phyloP scores from a whole-genome alignment of 2,329 filamentous ascomycete species.

The Emergomyces africanus region DNA sequence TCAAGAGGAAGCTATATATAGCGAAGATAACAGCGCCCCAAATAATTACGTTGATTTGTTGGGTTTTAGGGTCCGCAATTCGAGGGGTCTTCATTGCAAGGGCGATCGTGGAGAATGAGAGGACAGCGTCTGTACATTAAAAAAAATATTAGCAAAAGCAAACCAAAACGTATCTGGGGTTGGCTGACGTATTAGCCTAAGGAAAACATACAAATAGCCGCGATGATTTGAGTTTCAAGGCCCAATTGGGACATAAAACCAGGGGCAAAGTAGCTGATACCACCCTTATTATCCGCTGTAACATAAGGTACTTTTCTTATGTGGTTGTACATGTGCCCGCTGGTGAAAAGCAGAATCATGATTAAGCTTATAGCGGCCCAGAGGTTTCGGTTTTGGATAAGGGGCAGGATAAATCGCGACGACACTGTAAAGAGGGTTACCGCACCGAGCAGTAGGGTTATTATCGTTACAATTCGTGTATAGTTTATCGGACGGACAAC shows the following conservation, averaged over 20 bases:
- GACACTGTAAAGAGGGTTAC: conserved; percentile 57
- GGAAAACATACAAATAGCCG: conserved; percentile 70
- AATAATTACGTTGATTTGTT: conserved; percentile 68
- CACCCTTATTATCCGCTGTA: conserved; percentile 67
- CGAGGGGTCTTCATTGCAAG: conserved; percentile 87
- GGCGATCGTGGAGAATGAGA: conserved; percentile 85
- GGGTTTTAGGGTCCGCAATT: conserved; percentile 60
- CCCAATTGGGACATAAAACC: conserved; percentile 93
- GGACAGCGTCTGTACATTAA: conserved; percentile 49
- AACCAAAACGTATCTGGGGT: conserved; percentile 8
- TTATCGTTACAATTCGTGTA: conserved; percentile 54
- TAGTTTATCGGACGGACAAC: conserved; percentile 82
- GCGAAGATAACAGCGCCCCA: conserved; percentile 68
- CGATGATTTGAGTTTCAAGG: conserved; percentile 89
- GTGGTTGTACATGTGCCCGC: conserved; percentile 98
- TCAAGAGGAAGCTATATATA: conserved; percentile 89
- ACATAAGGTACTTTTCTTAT: conserved; percentile 95
- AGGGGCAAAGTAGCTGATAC: conserved; percentile 76
- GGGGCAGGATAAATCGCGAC: conserved; percentile 64
- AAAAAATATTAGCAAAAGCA: conserved; percentile 8
- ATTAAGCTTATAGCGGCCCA: conserved; percentile 90
- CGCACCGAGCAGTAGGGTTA: conserved; percentile 56
- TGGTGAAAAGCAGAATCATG: conserved; percentile 80
- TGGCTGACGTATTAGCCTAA: not conserved
- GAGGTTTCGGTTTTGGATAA: conserved; percentile 80